These are phyloP conservation scores for Fusarium armeniacum DNA, from an alignment of 2,329 filamentous ascomycete species.

Conservation along the genomic window DNA sequence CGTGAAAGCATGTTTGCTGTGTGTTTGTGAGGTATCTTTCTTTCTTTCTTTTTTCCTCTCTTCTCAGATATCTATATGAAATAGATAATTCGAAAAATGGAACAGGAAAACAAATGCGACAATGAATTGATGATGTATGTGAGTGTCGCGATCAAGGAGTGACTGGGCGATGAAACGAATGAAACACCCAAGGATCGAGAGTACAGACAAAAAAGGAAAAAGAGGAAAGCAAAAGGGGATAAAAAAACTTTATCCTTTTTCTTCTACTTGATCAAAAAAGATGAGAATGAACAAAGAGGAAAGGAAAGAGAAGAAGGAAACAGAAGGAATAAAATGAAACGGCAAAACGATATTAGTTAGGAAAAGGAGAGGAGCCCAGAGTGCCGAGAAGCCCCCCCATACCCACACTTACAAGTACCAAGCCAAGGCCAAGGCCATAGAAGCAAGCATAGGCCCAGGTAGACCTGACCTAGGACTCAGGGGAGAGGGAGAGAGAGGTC, in stretches of 20 bases:
- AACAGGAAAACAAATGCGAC: background rate
- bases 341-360: slow-evolving; percentile 12
- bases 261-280: slow-evolving; percentile 11
- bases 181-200: slow-evolving; percentile 37
- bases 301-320: background rate
- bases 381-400: slow-evolving; percentile 39
- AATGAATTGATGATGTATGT: slow-evolving; percentile 7
- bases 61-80: background rate
- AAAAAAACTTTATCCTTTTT: background rate
- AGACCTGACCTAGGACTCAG: slow-evolving; percentile 20
- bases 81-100: slow-evolving; percentile 1
- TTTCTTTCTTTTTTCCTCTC: background rate
- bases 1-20: slow-evolving; percentile 46
- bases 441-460: background rate
- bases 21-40: background rate
- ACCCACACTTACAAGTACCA: slow-evolving; percentile 25
- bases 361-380: slow-evolving; percentile 31
- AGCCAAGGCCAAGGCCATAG: slow-evolving; percentile 1
- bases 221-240: slow-evolving; percentile 23
- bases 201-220: slow-evolving; percentile 35
- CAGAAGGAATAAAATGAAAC: slow-evolving; percentile 14
- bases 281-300: slow-evolving; percentile 9
- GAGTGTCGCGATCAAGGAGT: slow-evolving; percentile 42
- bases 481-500: slow-evolving; percentile 37
- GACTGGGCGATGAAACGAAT: slow-evolving; percentile 34